A percentile compares a stretch with the other conserved stretches of the same genome.
These are phyloP conservation scores for Haplosporangium sp. DNA, from an alignment of 371 early-diverging fungal species.

Conservation along the genomic window DNA sequence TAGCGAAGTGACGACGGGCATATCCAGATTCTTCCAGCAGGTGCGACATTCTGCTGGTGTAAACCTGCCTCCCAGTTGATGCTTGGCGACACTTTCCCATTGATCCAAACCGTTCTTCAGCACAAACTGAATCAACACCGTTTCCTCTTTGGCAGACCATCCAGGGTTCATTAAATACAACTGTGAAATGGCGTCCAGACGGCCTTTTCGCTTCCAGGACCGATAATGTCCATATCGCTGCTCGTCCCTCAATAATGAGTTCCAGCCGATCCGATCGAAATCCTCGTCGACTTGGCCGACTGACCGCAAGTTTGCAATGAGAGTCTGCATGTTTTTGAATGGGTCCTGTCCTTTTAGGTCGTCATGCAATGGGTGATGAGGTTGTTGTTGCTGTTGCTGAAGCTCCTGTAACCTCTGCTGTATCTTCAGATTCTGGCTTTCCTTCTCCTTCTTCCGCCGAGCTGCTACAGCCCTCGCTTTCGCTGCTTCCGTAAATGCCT, in stretches of 20 bases:
- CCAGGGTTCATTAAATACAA: slow-evolving; percentile 35
- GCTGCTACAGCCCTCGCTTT: not conserved
- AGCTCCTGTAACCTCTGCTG: not conserved
- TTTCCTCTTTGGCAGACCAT: slow-evolving; percentile 45
- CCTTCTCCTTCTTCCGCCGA: not conserved
- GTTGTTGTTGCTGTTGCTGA: slow-evolving; percentile 2
- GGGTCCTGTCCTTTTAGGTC: not conserved
- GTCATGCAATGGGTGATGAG: not conserved
- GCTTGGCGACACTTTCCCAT: slow-evolving; percentile 18
- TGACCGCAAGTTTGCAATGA: not conserved
- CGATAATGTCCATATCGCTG: slow-evolving; percentile 21
- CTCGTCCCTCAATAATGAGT: slow-evolving; percentile 15
- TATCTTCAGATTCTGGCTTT: too few species aligned
- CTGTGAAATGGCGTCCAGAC: slow-evolving; percentile 11
- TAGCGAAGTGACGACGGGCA: slow-evolving; percentile 18
- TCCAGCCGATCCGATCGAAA: slow-evolving; percentile 23
- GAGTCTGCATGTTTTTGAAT: not conserved
- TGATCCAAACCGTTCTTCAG: slow-evolving; percentile 26
- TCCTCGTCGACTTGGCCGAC: slow-evolving; percentile 14
- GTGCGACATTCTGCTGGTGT: slow-evolving; percentile 27
- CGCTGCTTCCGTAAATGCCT: not conserved
- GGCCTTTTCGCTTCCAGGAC: slow-evolving; percentile 20
- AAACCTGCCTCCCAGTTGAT: slow-evolving; percentile 11
- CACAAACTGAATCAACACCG: slow-evolving; percentile 38
- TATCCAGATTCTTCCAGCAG: slow-evolving; percentile 46